Base-by-base conservation (phyloP, 1,284 basidiomycete species). In the Apiotrichum mycotoxinovorans region DNA sequence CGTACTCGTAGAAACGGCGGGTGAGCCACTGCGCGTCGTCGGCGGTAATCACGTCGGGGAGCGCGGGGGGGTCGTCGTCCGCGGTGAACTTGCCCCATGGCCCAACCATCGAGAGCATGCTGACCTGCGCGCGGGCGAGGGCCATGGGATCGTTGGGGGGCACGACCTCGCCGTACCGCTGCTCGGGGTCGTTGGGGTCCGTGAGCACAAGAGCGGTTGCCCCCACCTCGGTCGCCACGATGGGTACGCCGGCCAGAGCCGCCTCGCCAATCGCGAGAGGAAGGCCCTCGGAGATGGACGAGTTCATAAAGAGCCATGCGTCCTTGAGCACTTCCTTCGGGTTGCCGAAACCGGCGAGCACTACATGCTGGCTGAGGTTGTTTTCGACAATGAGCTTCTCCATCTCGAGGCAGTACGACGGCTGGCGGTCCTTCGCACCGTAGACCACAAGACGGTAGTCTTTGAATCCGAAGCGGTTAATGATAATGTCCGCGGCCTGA, bases 211-310 rank as follows among this genome's bases (percentile, higher is more conserved):
- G 57, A 5, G 53, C 52, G 1, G 57, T 54, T 15, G 57, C 57
- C 11, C 57, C 57, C 18, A 58, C 57, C 44, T 58, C 57, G 8
- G 57, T 58, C n/a, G 58, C 58, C n/a, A 60, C 54, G 20, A 60
- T 56, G 18, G 58, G 58, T 5, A 60, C 54, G 12, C 54, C 58
- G 7, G 58, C 58, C 3, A 56, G 46, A 7, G 55, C 55, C 12
- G 58, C 54, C 37, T 60, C 58, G 7, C 55, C 55, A 22, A 56
- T 56, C 2, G 55, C 55, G n/a, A 56, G 50, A 8, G 55, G 55
- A 5, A 58, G 52, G 23, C 57, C 57, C 26, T 58, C 57, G 2
- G 57, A 58, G 46, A 58, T 54, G 34, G 57, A 58, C 14, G 52
- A 54, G 57, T 58, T 58, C 43, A 58, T 54, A 33, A 58, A 58